phyloP scores from a whole-genome alignment of 495 filamentous ascomycete genomes.

The Penicillium lagena region DNA sequence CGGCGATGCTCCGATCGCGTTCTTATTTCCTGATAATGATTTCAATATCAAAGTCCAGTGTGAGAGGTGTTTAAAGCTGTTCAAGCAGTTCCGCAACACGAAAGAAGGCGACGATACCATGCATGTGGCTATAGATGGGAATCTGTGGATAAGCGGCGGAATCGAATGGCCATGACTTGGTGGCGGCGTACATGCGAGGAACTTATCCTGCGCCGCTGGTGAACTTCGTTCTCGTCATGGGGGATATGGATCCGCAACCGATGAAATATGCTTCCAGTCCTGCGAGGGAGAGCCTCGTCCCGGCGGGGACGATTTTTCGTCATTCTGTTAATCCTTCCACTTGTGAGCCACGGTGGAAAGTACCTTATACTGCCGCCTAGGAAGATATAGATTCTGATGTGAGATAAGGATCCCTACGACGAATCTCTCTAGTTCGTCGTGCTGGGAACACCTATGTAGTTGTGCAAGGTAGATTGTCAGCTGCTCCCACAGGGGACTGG shows the following conservation, averaged over 20 bases:
- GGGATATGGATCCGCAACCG: constrained; percentile 44
- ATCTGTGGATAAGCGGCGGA: constrained; percentile 54
- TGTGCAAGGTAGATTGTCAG: too few species aligned
- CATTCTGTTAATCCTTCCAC: too few species aligned
- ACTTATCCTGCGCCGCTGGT: constrained; percentile 40
- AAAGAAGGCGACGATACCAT: constrained; percentile 35
- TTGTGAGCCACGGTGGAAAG: too few species aligned
- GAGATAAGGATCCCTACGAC: too few species aligned
- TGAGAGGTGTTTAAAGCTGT: constrained; percentile 12
- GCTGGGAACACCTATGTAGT: too few species aligned
- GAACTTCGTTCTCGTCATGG: constrained; percentile 41
- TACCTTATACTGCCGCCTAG: too few species aligned
- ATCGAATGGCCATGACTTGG: constrained; percentile 59
- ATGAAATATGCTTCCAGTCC: constrained; percentile 28
- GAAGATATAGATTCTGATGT: too few species aligned
- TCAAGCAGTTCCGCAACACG: constrained; percentile 35
- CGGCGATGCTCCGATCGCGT: constrained; percentile 2
- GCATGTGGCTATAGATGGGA: constrained; percentile 50
- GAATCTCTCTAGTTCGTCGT: too few species aligned
- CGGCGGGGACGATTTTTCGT: constrained; percentile 12
- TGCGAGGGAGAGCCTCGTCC: constrained; percentile 2
- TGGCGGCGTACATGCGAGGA: constrained; percentile 45
- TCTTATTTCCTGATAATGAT: constrained; percentile 26
- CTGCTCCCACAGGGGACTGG: too few species aligned
- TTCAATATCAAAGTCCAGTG: too few species aligned